A percentile compares a stretch with the other conserved stretches of the same genome.
Conservation (phyloP, 208 protist genomes). For the Acanthamoeba healyi region DNA sequence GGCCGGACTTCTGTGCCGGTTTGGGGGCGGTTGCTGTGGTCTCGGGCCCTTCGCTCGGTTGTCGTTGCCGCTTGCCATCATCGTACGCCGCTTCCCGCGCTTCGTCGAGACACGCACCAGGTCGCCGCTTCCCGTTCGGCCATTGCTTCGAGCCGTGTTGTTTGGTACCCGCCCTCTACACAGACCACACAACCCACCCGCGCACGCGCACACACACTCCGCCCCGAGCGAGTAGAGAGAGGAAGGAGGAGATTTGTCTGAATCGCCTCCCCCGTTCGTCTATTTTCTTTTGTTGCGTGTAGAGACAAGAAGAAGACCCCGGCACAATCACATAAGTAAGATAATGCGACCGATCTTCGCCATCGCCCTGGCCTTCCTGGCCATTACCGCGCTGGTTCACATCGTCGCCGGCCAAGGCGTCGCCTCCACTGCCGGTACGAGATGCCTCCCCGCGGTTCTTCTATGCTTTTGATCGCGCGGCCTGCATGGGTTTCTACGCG, state of each 20-base stretch:
- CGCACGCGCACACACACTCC: background rate
- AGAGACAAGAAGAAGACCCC: background rate
- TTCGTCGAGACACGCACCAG: too few species aligned
- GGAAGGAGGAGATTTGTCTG: background rate
- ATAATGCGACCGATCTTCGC: slow-evolving; percentile 35
- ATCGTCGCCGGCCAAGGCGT: background rate
- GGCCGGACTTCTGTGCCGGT: too few species aligned
- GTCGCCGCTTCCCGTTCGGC: background rate
- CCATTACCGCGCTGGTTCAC: background rate
- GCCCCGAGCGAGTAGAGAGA: background rate
- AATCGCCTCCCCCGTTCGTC: background rate
- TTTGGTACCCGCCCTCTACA: background rate
- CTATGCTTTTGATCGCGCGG: background rate
- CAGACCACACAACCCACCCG: background rate
- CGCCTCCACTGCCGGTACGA: background rate
- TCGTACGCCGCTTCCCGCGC: too few species aligned
- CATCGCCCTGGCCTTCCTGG: background rate
- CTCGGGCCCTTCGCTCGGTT: too few species aligned
- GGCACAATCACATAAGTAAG: slow-evolving; percentile 15
- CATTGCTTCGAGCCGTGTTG: background rate
- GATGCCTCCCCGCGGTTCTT: too few species aligned
- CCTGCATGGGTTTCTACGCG: too few species aligned
- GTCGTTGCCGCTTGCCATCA: too few species aligned
- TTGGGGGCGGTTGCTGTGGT: too few species aligned
- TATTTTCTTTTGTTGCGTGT: background rate